A percentile compares a stretch with the other conserved stretches of the same genome.
These are phyloP conservation scores for Persicaria tinctoria DNA, from an alignment of 148 eudicot species.

Conservation along the genomic window DNA sequence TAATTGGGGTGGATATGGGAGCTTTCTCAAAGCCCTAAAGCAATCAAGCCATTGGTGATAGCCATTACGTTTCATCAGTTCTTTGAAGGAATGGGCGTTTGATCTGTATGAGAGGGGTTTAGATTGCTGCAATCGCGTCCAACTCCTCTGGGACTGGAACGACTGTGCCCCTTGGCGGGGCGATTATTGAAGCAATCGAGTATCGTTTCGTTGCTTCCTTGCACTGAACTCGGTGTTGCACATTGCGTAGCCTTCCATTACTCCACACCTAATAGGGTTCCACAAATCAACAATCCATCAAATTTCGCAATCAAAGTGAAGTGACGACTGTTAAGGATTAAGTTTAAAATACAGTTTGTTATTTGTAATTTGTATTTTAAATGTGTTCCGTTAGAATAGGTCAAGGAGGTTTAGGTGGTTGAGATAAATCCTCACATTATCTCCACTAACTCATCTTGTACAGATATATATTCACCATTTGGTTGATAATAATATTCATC, in stretches of 20 bases:
- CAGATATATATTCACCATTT: no score
- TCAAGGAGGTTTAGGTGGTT: no score
- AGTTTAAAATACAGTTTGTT: no score
- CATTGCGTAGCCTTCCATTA: constrained; percentile 53
- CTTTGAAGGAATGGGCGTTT: constrained; percentile 25
- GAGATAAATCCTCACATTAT: no score
- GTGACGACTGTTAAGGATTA: no score
- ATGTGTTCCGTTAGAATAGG: no score
- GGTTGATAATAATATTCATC: no score
- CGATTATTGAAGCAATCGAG: constrained; percentile 54
- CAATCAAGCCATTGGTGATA: constrained; percentile 24
- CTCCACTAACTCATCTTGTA: no score
- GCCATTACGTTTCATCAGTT: constrained; percentile 29
- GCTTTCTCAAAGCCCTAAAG: constrained; percentile 21
- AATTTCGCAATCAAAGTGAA: not conserved
- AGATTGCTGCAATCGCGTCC: no score
- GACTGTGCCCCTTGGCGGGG: constrained; percentile 38
- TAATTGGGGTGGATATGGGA: constrained; percentile 22
- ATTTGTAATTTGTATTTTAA: no score
- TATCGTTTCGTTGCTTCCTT: constrained; percentile 39
- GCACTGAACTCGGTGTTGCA: constrained; percentile 55
- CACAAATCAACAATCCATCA: not conserved
- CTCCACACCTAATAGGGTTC: constrained; percentile 42
- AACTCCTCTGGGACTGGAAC: constrained; percentile 40
- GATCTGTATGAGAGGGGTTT: no score